A percentile compares a stretch with the other conserved stretches of the same genome.
phyloP scores from a whole-genome alignment of 768 basidiomycete genomes.

The Collybiopsis confluens region DNA sequence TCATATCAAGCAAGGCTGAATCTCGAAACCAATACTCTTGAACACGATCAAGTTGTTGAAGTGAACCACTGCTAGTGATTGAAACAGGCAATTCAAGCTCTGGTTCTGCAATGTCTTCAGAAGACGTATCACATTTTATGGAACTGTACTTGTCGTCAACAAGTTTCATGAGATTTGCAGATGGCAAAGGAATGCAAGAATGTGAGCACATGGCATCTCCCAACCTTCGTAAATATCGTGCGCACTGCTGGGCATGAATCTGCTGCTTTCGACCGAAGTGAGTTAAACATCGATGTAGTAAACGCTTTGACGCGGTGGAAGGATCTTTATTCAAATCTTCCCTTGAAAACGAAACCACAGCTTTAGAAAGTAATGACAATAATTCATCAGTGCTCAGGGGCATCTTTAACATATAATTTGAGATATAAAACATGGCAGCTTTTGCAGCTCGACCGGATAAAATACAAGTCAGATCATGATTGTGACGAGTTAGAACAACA shows the following conservation, averaged over 20 bases:
- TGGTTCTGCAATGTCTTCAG: neutral
- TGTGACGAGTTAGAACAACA: constrained; percentile 27
- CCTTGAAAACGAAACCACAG: constrained; percentile 11
- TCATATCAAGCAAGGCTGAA: constrained; percentile 10
- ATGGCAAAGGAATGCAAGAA: constrained; percentile 21
- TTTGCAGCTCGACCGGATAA: constrained; percentile 28
- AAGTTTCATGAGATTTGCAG: constrained; percentile 11
- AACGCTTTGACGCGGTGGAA: constrained; percentile 11
- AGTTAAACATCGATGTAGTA: constrained; percentile 27
- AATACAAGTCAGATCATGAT: constrained; percentile 31
- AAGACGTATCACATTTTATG: neutral
- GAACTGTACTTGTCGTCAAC: neutral
- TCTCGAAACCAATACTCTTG: constrained; percentile 22
- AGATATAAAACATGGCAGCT: constrained; percentile 32
- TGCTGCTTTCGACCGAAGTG: constrained; percentile 25
- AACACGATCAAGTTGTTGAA: constrained; percentile 19
- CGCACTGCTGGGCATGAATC: constrained; percentile 30
- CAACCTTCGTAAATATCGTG: constrained; percentile 20
- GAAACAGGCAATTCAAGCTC: constrained; percentile 2
- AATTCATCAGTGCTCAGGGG: constrained; percentile 18
- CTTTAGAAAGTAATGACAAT: constrained; percentile 18
- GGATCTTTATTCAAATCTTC: neutral
- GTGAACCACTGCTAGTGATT: constrained; percentile 7
- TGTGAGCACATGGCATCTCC: constrained; percentile 24
- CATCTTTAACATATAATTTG: constrained; percentile 32